Conservation (phyloP, 768 basidiomycete species). For the Mycena chlorophos region DNA sequence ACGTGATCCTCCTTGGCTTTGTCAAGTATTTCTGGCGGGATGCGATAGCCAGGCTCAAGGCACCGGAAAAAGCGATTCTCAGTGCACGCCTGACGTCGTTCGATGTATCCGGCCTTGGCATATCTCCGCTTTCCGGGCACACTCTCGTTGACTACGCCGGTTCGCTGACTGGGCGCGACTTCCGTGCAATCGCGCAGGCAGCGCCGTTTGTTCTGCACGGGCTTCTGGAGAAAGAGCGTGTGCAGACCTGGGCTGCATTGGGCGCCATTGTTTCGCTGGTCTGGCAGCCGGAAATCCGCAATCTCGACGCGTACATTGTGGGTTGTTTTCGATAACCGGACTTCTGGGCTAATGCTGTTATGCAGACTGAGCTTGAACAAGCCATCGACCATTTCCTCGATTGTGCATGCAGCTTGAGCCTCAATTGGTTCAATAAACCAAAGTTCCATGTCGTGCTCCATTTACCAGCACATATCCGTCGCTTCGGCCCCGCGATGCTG, state of each 20-base stretch:
- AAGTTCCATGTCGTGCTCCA: constrained; percentile 46
- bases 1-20: constrained; percentile 25
- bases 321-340: constrained; percentile 3
- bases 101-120: constrained; percentile 33
- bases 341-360: not conserved
- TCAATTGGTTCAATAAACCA: constrained; percentile 42
- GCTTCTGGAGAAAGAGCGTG: constrained; percentile 28
- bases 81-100: constrained; percentile 27
- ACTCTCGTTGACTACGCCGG: constrained; percentile 28
- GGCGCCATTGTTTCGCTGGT: constrained; percentile 35
- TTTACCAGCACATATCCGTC: constrained; percentile 34
- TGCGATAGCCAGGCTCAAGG: not conserved
- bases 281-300: constrained; percentile 39
- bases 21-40: constrained; percentile 28
- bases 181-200: constrained; percentile 33
- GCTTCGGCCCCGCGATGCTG: constrained; percentile 43
- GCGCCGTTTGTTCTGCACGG: constrained; percentile 39
- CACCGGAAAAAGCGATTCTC: constrained; percentile 25
- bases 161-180: constrained; percentile 23
- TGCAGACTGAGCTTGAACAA: constrained; percentile 17
- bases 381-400: constrained; percentile 38
- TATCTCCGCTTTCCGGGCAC: constrained; percentile 23
- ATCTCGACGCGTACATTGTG: constrained; percentile 36
- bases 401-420: constrained; percentile 30
- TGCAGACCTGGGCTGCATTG: constrained; percentile 35